A percentile compares a stretch with the other conserved stretches of the same genome.
phyloP scores from a whole-genome alignment of 1,284 basidiomycete genomes.

The Melampsora americana region DNA sequence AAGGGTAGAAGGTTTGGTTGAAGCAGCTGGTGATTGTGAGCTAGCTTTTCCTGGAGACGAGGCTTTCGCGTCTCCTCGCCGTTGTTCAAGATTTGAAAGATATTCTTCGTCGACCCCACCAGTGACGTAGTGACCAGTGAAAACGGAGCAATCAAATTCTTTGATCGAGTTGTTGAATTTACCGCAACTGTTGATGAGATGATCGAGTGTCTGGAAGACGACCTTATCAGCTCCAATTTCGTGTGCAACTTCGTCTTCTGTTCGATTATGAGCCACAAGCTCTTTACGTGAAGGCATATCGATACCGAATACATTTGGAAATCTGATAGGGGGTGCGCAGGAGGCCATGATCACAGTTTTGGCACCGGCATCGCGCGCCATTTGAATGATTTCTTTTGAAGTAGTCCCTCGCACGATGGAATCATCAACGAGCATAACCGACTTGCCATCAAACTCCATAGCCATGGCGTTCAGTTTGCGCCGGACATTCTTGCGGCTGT shows the following conservation, averaged over 20 bases:
- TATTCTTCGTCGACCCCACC: constrained; percentile 89
- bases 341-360: constrained; percentile 94
- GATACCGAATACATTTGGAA: constrained; percentile 95
- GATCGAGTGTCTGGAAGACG: constrained; percentile 92
- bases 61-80: constrained; percentile 68
- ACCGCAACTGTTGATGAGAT: constrained; percentile 81
- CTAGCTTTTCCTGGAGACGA: constrained; percentile 7
- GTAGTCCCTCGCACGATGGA: constrained; percentile 98
- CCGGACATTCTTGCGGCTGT: constrained; percentile 86
- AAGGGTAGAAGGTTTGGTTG: constrained; percentile 15
- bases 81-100: constrained; percentile 69
- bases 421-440: constrained; percentile 94
- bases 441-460: constrained; percentile 89
- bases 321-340: constrained; percentile 92
- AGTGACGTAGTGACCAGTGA: constrained; percentile 94
- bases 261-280: constrained; percentile 83
- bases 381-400: constrained; percentile 97
- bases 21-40: constrained; percentile 14
- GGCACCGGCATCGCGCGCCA: constrained; percentile 99
- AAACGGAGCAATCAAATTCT: constrained; percentile 93
- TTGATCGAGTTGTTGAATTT: constrained; percentile 77
- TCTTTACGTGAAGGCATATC: constrained; percentile 96
- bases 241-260: constrained; percentile 70
- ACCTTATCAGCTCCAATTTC: constrained; percentile 93
- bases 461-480: constrained; percentile 98